Conservation (phyloP, 192 early-diverging fungal genomes). For the Glomus cerebriforme region DNA sequence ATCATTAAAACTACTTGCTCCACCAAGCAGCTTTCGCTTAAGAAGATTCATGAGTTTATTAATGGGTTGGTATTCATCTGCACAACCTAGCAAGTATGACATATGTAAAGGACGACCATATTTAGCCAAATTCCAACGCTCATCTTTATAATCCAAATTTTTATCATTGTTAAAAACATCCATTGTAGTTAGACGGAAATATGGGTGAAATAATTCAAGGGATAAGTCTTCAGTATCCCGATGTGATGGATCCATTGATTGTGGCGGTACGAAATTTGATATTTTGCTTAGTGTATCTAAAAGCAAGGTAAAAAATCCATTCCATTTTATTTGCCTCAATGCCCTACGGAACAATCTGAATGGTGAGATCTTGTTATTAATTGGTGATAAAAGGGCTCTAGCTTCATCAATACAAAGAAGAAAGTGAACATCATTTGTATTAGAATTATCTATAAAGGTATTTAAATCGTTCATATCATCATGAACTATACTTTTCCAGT, state of each 20-base stretch:
- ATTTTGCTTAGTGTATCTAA: neutral
- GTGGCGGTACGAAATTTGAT: neutral
- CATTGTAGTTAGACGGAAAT: too few species aligned
- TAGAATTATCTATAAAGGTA: too few species aligned
- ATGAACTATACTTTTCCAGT: too few species aligned
- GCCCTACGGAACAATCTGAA: too few species aligned
- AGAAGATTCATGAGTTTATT: neutral
- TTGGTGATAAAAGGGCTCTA: neutral
- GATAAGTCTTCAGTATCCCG: neutral
- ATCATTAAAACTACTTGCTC: neutral
- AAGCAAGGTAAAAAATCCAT: neutral
- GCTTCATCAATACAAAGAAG: neutral
- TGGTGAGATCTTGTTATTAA: neutral
- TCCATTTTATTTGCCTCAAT: neutral
- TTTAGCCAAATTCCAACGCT: neutral
- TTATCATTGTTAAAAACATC: too few species aligned
- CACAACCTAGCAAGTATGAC: neutral
- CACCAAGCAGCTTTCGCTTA: neutral
- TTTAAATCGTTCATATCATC: too few species aligned
- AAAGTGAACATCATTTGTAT: neutral
- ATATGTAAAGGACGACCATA: neutral
- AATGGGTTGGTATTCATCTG: neutral
- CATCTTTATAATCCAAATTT: too few species aligned
- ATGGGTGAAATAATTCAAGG: neutral
- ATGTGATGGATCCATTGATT: neutral